Conservation (phyloP, 2,329 filamentous ascomycete genomes). For the Fusarium sp. region DNA sequence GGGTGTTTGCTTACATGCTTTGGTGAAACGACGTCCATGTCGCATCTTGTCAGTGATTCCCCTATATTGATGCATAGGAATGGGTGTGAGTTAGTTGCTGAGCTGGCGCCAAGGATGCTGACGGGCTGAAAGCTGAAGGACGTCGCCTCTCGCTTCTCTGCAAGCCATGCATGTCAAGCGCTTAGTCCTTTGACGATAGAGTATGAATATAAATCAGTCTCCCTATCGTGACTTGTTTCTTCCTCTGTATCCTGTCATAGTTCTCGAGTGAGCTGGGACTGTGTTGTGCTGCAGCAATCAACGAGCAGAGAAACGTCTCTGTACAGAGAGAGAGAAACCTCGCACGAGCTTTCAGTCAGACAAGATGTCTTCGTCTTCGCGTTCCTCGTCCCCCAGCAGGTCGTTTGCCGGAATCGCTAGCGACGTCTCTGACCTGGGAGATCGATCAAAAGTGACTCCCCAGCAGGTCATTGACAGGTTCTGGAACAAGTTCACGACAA, state of each 20-base stretch:
- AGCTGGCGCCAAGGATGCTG: conserved; percentile 18
- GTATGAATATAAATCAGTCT: neutral
- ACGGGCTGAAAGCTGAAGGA: conserved; percentile 12
- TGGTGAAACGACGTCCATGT: neutral
- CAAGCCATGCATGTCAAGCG: neutral
- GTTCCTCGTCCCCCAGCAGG: conserved; percentile 14
- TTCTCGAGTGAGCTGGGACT: neutral
- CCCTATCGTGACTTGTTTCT: neutral
- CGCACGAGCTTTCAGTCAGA: neutral
- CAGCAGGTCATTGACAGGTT: conserved; percentile 76
- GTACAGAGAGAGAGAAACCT: neutral
- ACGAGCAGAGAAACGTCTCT: neutral
- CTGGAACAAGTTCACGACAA: conserved; percentile 76
- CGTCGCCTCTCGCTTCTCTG: conserved; percentile 9
- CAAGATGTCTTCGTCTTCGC: conserved; percentile 24
- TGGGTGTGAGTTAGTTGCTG: neutral
- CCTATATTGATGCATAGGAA: neutral
- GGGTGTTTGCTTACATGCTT: neutral
- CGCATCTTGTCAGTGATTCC: neutral
- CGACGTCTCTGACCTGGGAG: conserved; percentile 14
- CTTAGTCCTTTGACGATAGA: conserved; percentile 16
- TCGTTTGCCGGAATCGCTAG: conserved; percentile 7
- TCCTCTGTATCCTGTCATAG: neutral
- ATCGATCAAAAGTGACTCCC: conserved; percentile 61
- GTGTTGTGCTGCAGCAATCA: neutral